These are phyloP conservation scores for Mortierella hygrophila DNA, from an alignment of 192 early-diverging fungal genomes.

Conservation along the genomic window DNA sequence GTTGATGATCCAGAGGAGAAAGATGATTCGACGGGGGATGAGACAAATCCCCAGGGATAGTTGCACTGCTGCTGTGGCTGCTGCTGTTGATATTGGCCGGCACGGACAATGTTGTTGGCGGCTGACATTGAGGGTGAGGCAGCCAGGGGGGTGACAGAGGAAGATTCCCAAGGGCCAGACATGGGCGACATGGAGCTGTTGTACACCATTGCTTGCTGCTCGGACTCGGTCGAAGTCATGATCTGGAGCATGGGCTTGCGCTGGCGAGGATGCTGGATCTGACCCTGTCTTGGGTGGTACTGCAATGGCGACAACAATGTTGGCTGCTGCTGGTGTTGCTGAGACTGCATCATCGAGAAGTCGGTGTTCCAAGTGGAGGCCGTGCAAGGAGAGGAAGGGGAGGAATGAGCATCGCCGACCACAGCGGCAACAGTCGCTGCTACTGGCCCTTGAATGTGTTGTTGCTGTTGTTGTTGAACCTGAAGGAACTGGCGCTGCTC, in stretches of 20 bases:
- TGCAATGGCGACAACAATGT: slow-evolving; percentile 33
- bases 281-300: slow-evolving; percentile 33
- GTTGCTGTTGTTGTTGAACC: slow-evolving; percentile 13
- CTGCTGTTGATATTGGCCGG: slow-evolving; percentile 2
- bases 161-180: slow-evolving; percentile 10
- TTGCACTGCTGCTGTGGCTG: slow-evolving; percentile 1
- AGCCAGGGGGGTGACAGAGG: not conserved
- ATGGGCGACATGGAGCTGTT: not conserved
- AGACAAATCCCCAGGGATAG: slow-evolving; percentile 39
- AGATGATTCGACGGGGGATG: slow-evolving; percentile 45
- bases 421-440: too few species aligned
- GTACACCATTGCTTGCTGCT: not conserved
- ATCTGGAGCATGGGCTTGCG: slow-evolving; percentile 36
- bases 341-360: not conserved
- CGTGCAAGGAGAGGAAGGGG: slow-evolving; percentile 4
- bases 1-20: slow-evolving; percentile 44
- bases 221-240: slow-evolving; percentile 5
- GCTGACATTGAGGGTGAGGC: slow-evolving; percentile 37
- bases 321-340: slow-evolving; percentile 24
- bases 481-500: slow-evolving; percentile 14
- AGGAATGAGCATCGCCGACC: not conserved
- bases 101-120: slow-evolving; percentile 34
- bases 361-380: slow-evolving; percentile 1
- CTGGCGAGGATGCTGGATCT: slow-evolving; percentile 30
- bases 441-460: too few species aligned